phyloP scores from a whole-genome alignment of 2,329 filamentous ascomycete species.

The Stylonectria norvegica region DNA sequence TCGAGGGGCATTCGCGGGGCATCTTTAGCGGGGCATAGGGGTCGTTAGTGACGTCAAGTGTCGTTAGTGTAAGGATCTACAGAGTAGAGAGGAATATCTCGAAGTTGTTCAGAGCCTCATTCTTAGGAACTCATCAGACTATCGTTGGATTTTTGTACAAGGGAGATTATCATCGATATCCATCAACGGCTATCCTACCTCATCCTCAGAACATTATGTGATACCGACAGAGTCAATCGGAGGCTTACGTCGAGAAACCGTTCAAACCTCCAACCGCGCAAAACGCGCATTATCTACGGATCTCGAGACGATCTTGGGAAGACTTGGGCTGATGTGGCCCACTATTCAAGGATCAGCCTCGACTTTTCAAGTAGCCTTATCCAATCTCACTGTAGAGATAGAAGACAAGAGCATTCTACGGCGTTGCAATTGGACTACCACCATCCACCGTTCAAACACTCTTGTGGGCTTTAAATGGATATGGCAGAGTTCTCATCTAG shows the following conservation, averaged over 20 bases:
- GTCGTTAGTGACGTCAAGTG: constrained; percentile 23
- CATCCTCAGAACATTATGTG: too few species aligned
- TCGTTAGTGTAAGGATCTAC: constrained; percentile 16
- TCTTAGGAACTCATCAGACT: neutral
- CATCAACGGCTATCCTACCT: too few species aligned
- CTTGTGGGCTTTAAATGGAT: too few species aligned
- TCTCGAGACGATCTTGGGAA: too few species aligned
- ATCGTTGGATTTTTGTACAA: neutral
- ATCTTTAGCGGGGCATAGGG: constrained; percentile 14
- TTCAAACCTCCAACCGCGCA: constrained; percentile 12
- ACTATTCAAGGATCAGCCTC: constrained; percentile 13
- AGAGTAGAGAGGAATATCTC: constrained; percentile 14
- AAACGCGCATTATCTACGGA: constrained; percentile 12
- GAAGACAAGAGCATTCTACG: too few species aligned
- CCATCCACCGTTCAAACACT: too few species aligned
- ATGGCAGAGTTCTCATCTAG: too few species aligned
- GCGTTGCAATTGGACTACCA: too few species aligned
- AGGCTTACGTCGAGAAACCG: constrained; percentile 1
- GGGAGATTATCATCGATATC: neutral
- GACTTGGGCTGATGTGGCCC: too few species aligned
- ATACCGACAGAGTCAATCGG: neutral
- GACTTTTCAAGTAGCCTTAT: constrained; percentile 8
- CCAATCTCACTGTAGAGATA: constrained; percentile 16
- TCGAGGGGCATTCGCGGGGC: constrained; percentile 26
- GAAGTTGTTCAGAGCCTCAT: neutral